Percentiles rank a stretch among this genome's conserved stretches.
Evolutionary conservation across 1,284 basidiomycete genomes (phyloP).

Genomic region (Cutaneotrichosporon sp.): DNA sequence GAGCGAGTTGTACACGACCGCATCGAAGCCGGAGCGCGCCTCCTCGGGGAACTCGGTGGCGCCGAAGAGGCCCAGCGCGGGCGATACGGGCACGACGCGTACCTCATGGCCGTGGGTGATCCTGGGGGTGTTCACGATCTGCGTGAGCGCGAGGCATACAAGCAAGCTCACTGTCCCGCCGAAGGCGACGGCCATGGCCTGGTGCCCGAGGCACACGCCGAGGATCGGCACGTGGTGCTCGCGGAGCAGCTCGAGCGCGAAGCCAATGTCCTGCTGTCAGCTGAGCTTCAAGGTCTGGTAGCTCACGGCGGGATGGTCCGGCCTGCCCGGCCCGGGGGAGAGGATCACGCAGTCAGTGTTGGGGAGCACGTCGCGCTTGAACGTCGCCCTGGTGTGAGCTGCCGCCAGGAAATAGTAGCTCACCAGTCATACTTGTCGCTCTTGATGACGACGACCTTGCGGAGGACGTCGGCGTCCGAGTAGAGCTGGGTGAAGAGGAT

Average conservation of each 20-base stretch:
- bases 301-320: constrained; percentile 46
- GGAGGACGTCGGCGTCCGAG: constrained; percentile 45
- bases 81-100: constrained; percentile 53
- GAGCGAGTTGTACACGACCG: constrained; percentile 75
- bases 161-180: constrained; percentile 64
- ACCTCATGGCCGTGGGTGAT: constrained; percentile 76
- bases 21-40: constrained; percentile 58
- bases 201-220: constrained; percentile 83
- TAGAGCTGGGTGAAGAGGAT: constrained; percentile 53
- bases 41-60: constrained; percentile 30
- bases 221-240: constrained; percentile 48
- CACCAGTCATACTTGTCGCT: constrained; percentile 52
- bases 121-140: constrained; percentile 52
- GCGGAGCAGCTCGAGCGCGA: constrained; percentile 47
- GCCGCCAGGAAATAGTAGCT: no score
- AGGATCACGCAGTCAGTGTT: constrained; percentile 53
- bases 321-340: constrained; percentile 54
- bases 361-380: constrained; percentile 44
- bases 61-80: constrained; percentile 38
- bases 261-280: constrained; percentile 50
- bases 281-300: fast-evolving
- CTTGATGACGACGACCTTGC: constrained; percentile 53
- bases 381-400: constrained; percentile 41
- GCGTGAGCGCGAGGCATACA: constrained; percentile 35
- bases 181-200: constrained; percentile 78